Percentiles rank a stretch among this genome's conserved stretches.
Conservation (phyloP, 2,329 filamentous ascomycete species). For the Atkinsonella hypoxylon region DNA sequence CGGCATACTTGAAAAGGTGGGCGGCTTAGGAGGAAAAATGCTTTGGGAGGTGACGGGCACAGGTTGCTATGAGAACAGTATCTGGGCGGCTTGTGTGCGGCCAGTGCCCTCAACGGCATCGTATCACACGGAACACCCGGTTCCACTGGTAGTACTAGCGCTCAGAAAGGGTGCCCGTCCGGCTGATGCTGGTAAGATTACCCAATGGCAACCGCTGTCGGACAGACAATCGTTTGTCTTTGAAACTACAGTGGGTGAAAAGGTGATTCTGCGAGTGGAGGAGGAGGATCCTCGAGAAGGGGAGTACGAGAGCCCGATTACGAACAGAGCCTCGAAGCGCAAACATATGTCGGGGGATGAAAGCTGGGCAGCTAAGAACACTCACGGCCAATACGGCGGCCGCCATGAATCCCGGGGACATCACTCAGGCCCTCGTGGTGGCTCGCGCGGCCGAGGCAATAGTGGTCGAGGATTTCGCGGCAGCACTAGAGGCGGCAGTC, state of each 20-base stretch:
- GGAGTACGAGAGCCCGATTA: slow-evolving; percentile 50
- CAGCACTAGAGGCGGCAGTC: slow-evolving; percentile 28
- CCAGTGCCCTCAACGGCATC: slow-evolving; percentile 56
- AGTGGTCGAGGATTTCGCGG: slow-evolving; percentile 26
- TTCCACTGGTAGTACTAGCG: slow-evolving; percentile 72
- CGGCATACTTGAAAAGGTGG: slow-evolving; percentile 68
- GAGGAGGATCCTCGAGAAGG: slow-evolving; percentile 51
- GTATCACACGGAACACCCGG: slow-evolving; percentile 68
- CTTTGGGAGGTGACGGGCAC: slow-evolving; percentile 73
- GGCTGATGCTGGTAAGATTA: slow-evolving; percentile 69
- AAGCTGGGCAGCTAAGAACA: slow-evolving; percentile 22
- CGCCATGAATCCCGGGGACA: slow-evolving; percentile 30
- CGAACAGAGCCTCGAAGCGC: slow-evolving; percentile 48
- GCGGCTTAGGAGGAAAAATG: slow-evolving; percentile 74
- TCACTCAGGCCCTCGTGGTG: slow-evolving; percentile 24
- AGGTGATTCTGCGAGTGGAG: slow-evolving; percentile 71
- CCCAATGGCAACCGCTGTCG: slow-evolving; percentile 68
- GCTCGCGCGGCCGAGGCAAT: slow-evolving; percentile 22
- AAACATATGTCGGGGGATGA: slow-evolving; percentile 39
- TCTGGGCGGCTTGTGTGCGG: slow-evolving; percentile 77
- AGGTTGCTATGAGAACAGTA: slow-evolving; percentile 61
- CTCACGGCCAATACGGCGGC: slow-evolving; percentile 22
- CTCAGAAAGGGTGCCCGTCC: slow-evolving; percentile 64
- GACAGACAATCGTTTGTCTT: slow-evolving; percentile 62
- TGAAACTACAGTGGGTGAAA: slow-evolving; percentile 77